phyloP scores from a whole-genome alignment of 257 asterid species.

The Lithospermum erythrorhizon region DNA sequence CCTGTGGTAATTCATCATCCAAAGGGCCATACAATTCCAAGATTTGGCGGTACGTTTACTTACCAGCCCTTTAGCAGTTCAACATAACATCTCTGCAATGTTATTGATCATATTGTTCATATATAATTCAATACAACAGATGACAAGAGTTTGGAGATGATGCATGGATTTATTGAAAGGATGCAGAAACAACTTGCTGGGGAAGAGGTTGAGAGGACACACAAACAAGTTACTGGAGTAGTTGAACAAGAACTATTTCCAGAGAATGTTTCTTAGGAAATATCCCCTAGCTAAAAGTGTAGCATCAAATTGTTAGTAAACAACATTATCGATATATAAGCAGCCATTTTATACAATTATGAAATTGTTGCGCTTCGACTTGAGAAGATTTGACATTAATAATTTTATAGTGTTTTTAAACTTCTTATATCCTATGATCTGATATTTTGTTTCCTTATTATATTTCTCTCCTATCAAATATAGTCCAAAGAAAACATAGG shows the following conservation, averaged over 20 bases:
- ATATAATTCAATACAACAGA: not conserved
- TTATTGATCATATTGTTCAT: not conserved
- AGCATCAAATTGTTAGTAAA: no score
- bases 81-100: not conserved
- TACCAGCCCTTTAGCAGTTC: not conserved
- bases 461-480: no score
- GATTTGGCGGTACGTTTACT: conserved; percentile 46
- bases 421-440: no score
- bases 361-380: no score
- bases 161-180: not conserved
- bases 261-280: not conserved
- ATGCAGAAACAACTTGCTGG: not conserved
- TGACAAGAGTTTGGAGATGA: conserved; percentile 4
- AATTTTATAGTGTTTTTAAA: no score
- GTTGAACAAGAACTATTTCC: not conserved
- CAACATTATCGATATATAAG: no score
- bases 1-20: conserved; percentile 79
- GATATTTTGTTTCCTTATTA: no score
- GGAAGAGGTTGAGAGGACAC: not conserved
- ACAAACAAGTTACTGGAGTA: not conserved
- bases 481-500: no score
- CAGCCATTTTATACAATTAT: no score
- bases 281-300: not conserved
- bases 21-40: conserved; percentile 69
- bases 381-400: no score